Evolutionary conservation across 345 rosid species (phyloP).

Genomic region (Boechera divaricarpa): DNA sequence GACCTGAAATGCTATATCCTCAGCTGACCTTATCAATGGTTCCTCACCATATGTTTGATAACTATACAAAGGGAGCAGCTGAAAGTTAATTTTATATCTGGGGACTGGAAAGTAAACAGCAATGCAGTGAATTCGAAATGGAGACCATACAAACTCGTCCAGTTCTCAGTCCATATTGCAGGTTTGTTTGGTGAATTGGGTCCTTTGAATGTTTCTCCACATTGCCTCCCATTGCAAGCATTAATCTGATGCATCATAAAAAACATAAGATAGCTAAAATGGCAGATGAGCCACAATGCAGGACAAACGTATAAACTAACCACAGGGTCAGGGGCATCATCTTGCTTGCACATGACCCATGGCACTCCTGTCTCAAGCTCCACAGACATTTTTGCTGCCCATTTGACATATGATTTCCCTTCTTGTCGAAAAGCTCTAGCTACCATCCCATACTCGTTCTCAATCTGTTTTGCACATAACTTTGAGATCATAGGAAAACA

Average conservation of each 20-base stretch:
- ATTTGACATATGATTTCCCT: conserved; percentile 66
- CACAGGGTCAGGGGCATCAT: conserved; percentile 86
- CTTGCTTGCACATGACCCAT: conserved; percentile 93
- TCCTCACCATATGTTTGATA: conserved; percentile 69
- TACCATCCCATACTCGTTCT: conserved; percentile 74
- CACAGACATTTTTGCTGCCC: conserved; percentile 81
- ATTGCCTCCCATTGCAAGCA: conserved; percentile 76
- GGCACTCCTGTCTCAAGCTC: conserved; percentile 82
- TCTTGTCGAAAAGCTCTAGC: conserved; percentile 56
- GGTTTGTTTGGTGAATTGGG: conserved; percentile 87
- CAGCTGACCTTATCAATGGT: conserved; percentile 55
- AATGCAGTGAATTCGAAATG: background rate
- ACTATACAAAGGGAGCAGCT: conserved; percentile 45
- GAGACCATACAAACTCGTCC: conserved; percentile 76
- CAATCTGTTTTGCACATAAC: conserved; percentile 53
- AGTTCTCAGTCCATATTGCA: conserved; percentile 87
- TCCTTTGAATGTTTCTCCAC: conserved; percentile 80
- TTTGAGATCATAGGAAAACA: background rate
- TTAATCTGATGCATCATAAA: conserved; percentile 57
- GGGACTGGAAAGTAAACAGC: conserved; percentile 13
- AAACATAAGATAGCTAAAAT: background rate
- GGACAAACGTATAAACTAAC: conserved; percentile 48
- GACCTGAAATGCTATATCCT: conserved; percentile 83
- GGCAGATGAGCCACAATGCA: conserved; percentile 8
- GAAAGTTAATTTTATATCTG: background rate